phyloP scores from a whole-genome alignment of 805 yeast genomes.

The Candida hispaniensis region DNA sequence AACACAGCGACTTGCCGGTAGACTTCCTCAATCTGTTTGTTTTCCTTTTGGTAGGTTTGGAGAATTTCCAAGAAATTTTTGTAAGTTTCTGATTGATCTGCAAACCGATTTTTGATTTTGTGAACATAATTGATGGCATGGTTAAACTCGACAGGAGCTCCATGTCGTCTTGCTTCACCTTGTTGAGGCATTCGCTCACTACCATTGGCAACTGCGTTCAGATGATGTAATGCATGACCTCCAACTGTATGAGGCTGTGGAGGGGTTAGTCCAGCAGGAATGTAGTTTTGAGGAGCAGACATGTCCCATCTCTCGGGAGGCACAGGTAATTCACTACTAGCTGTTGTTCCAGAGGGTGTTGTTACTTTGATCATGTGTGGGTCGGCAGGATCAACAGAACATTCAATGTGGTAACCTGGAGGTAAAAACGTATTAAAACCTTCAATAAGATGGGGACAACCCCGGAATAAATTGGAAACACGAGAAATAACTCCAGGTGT shows the following conservation, averaged over 20 bases:
- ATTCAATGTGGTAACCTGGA: constrained; percentile 87
- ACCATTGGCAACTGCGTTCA: constrained; percentile 34
- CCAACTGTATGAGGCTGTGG: constrained; percentile 10
- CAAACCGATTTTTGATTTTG: constrained; percentile 87
- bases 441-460: constrained; percentile 85
- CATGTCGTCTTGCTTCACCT: no score
- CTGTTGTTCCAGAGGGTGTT: constrained; percentile 82
- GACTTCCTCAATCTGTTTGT: constrained; percentile 89
- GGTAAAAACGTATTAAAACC: constrained; percentile 97
- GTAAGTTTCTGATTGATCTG: constrained; percentile 90
- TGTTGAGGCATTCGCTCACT: no score
- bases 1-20: constrained; percentile 84
- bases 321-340: constrained; percentile 40
- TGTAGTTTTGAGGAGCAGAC: constrained; percentile 22
- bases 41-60: constrained; percentile 94
- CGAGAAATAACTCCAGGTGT: constrained; percentile 98
- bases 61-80: constrained; percentile 88
- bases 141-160: constrained; percentile 82
- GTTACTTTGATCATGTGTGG: constrained; percentile 89
- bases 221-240: no score
- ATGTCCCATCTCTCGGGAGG: no score
- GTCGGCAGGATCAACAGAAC: constrained; percentile 79
- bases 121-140: constrained; percentile 96
- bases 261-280: constrained; percentile 15
- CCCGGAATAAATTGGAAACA: constrained; percentile 81